A percentile compares a stretch with the other conserved stretches of the same genome.
phyloP scores from a whole-genome alignment of 2,329 filamentous ascomycete species.

The Stemphylium beticola region DNA sequence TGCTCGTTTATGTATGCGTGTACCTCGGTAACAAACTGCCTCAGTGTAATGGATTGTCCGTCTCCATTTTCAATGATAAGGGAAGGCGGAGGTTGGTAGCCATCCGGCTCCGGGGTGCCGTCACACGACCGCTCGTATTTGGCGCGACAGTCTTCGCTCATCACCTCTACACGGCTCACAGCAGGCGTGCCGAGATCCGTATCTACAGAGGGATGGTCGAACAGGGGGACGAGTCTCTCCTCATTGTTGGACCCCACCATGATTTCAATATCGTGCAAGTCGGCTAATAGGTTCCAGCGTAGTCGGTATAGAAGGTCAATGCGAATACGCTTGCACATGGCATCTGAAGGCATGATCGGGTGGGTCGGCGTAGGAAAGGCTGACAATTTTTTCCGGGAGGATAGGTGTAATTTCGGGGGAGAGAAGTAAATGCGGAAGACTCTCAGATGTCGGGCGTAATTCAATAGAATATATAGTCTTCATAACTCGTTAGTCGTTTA shows the following conservation, averaged over 20 bases:
- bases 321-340: background rate
- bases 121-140: too few species aligned
- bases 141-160: too few species aligned
- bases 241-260: background rate
- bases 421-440: too few species aligned
- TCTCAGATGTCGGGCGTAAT: too few species aligned
- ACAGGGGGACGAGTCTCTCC: constrained; percentile 1
- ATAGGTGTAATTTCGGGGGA: too few species aligned
- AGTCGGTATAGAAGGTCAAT: constrained; percentile 15
- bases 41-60: constrained; percentile 1
- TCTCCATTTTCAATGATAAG: constrained; percentile 12
- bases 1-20: constrained; percentile 2
- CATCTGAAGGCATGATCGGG: too few species aligned
- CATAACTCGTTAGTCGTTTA: too few species aligned
- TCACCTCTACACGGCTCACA: background rate
- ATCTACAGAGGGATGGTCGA: constrained; percentile 2
- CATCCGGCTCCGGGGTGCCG: background rate
- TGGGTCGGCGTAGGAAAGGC: too few species aligned
- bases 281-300: constrained; percentile 14
- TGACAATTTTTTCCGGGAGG: too few species aligned
- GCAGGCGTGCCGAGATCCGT: background rate
- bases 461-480: too few species aligned
- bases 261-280: constrained; percentile 9
- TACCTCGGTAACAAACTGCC: constrained; percentile 14
- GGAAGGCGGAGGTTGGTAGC: constrained; percentile 9